Base-by-base conservation (phyloP, 2,329 filamentous ascomycete genomes). In the Pseudophaeomoniella oleicola region DNA sequence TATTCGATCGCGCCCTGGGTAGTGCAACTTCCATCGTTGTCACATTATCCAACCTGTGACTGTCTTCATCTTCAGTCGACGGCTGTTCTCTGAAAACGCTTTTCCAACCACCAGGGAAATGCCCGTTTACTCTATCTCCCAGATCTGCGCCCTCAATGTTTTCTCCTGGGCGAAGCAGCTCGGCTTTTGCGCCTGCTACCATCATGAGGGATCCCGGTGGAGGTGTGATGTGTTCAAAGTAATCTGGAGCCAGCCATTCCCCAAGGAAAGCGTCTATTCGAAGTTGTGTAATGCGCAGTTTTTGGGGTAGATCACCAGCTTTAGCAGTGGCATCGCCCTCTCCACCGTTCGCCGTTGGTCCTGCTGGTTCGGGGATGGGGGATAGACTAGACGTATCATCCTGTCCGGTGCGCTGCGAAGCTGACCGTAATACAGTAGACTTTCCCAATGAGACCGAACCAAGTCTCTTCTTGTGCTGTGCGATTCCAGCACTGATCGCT, bases 241-340 rank as follows among this genome's bases (percentile, higher is more conserved):
- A 98, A 51, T 87, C 80, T 1, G 86, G 84, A 2, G 81, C 83
- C 18, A 96, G 68, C 90, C 90, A 98, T 65, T 98, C 90, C 34
- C 90, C 88, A 0, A 98, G 68, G 52, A 92, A 94, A 0, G 87
- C 81, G 58, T 98, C 90, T 4, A 98, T 70, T 1, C 90, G 80
- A 34, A 98, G 60, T 6, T 32, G 14, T 5, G 38, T 14, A 77
- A 67, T 3, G 72, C 19, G 34, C 6, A 29, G 63, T 44, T 74
- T 80, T 39, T 67, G 64, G 40, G 72, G 48, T 16, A 37, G 39
- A 27, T 27, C 22, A 27, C 9, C 6, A 6, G n/a, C n/a, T n/a
- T 27, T 27, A n/a, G n/a, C 6, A n/a, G 22, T n/a, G 22, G 6
- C n/a, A 9, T 6, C 22, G n/a, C 9, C n/a, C n/a, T 6, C n/a